Evolutionary conservation across 2,329 filamentous ascomycete species (phyloP).

Genomic region (Arthrobotrys pseudoclavata): DNA sequence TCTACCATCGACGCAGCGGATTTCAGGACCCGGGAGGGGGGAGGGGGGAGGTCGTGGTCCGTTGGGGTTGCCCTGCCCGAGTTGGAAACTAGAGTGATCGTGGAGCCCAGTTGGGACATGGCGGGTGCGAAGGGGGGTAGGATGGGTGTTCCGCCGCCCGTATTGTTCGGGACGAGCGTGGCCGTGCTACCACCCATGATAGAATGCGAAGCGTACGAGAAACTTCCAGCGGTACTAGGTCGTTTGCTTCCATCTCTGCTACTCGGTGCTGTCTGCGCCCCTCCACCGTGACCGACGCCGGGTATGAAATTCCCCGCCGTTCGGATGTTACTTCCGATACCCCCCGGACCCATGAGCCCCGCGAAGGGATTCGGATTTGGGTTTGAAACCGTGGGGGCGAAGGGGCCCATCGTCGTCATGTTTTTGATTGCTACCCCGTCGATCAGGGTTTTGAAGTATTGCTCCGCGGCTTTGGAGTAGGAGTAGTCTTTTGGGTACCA

Average conservation of each 20-base stretch:
- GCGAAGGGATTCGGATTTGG: no score
- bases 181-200: slow-evolving; percentile 23
- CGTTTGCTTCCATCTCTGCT: slow-evolving; percentile 50
- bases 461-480: slow-evolving; percentile 62
- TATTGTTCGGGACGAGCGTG: slow-evolving; percentile 24
- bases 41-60: slow-evolving; percentile 13
- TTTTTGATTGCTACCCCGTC: slow-evolving; percentile 57
- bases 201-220: slow-evolving; percentile 33
- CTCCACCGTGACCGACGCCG: not conserved
- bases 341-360: not conserved
- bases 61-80: slow-evolving; percentile 29
- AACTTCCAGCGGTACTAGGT: slow-evolving; percentile 49
- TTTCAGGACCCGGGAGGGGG: slow-evolving; percentile 37
- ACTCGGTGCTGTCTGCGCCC: slow-evolving; percentile 37
- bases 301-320: not conserved
- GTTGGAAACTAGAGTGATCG: slow-evolving; percentile 21
- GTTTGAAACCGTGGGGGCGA: slow-evolving; percentile 3
- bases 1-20: slow-evolving; percentile 57
- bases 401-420: slow-evolving; percentile 3
- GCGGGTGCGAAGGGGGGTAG: slow-evolving; percentile 14
- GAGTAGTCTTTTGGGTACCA: slow-evolving; percentile 62
- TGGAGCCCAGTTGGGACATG: not conserved
- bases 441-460: slow-evolving; percentile 61
- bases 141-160: not conserved
- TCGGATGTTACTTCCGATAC: not conserved